phyloP scores from a whole-genome alignment of 139 green algal species.

The Closterium sp. region DNA sequence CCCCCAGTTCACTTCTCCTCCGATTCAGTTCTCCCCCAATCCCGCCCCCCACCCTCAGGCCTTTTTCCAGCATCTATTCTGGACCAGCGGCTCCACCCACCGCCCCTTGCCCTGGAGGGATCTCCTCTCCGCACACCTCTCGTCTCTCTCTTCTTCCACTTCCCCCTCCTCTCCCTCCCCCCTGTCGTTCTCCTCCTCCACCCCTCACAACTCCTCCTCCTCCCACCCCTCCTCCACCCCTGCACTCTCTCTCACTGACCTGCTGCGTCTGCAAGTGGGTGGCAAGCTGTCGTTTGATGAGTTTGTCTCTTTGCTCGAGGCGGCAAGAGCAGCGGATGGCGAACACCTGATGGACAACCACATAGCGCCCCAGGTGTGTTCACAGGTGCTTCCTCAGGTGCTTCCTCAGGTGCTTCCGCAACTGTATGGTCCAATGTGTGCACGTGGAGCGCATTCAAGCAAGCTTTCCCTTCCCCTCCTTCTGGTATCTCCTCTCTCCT shows the following conservation, averaged over 20 bases:
- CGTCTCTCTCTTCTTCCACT: neutral
- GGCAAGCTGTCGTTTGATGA: neutral
- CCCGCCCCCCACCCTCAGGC: neutral
- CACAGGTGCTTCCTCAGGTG: neutral
- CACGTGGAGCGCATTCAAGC: no score
- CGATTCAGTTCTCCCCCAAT: neutral
- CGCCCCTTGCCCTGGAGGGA: neutral
- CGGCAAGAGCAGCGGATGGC: neutral
- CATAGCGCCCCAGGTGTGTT: neutral
- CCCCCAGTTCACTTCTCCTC: no score
- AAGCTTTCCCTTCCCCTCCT: no score
- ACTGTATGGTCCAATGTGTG: neutral
- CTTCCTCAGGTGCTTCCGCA: neutral
- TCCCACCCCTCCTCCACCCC: neutral
- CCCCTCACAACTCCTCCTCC: no score
- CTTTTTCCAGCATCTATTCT: neutral
- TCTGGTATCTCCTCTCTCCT: no score
- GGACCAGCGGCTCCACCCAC: neutral
- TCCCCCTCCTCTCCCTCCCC: neutral
- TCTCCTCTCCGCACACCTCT: neutral
- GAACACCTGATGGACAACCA: neutral
- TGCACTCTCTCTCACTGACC: neutral
- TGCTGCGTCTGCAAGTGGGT: neutral
- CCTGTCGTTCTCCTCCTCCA: no score
- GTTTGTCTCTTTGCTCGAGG: neutral